Evolutionary conservation across 1,284 basidiomycete genomes (phyloP), one percentile per base, ranked within the genome.

Genomic region (Leccinum solheimii): DNA sequence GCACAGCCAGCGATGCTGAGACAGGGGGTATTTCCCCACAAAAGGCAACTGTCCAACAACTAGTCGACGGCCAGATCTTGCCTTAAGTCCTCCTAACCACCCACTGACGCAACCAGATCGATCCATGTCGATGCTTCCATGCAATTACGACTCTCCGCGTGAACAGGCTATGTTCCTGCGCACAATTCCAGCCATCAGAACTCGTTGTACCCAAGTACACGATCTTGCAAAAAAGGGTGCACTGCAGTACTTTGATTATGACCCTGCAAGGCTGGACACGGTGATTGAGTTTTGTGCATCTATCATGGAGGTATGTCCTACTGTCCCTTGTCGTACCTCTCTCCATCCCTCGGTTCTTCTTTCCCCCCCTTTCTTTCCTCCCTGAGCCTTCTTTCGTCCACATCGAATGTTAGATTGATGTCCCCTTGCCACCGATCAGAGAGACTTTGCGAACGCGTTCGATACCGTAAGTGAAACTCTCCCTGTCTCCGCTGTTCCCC

Each of bases 181-280:
- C 54, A 95, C 94, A 0, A 83, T 98, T 0, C 90, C 91, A 16
- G 85, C 94, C 5, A 94, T 98, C 66, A 86, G 96, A 49, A 90
- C 95, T 69, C 85, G 93, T 57, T 98, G 94, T 74, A 73, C 76
- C 38, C 83, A 84, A 59, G 94, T 98, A 45, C 89, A 92, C 74
- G 81, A 86, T 26, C 86, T 96, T 16, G 93, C 91, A 5, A 77
- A 86, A 69, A 74, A 84, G 63, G 88, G 86, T 57, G 85, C 88
- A 68, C 83, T 96, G 2, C 79, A 95, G 65, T 95, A 94, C 77
- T 97, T 97, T 74, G 84, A 88, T 43, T 94, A 95, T 76, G 82
- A 95, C 73, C 85, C 91, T 21, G 85, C 87, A 64, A 88, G 87
- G 68, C 87, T 96, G 72, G 73, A 71, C 13, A 81, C 81, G 23